A percentile compares a stretch with the other conserved stretches of the same genome.
phyloP scores from a whole-genome alignment of 2,329 filamentous ascomycete species.

The Chaetomium strumarium region DNA sequence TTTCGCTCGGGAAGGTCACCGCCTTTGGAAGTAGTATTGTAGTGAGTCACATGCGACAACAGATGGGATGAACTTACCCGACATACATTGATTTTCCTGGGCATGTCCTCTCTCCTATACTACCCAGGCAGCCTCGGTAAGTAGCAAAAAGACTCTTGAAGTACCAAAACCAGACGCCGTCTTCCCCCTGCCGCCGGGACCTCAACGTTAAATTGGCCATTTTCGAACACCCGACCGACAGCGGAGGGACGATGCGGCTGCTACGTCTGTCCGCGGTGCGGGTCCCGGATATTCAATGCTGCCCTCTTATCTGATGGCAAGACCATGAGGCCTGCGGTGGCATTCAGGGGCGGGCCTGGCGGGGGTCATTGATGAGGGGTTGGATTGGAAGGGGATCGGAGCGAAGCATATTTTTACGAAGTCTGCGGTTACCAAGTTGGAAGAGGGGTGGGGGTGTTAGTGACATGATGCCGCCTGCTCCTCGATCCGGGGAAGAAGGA shows the following conservation, averaged over 20 bases:
- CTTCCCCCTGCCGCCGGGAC: not conserved
- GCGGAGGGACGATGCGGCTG: constrained; percentile 2
- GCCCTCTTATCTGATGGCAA: not conserved
- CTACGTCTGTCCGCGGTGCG: not conserved
- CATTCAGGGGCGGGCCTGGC: not conserved
- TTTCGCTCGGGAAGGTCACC: too few relatives aligned
- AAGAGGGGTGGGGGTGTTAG: constrained; percentile 1
- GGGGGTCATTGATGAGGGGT: not conserved
- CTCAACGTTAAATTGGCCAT: not conserved
- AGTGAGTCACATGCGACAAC: too few relatives aligned
- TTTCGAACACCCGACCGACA: constrained; percentile 3
- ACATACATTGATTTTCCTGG: too few relatives aligned
- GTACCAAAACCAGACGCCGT: not conserved
- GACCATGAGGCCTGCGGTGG: not conserved
- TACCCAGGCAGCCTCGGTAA: too few relatives aligned
- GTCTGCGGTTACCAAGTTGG: not conserved
- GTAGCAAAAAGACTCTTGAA: too few relatives aligned
- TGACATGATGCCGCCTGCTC: not conserved
- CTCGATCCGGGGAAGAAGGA: not conserved
- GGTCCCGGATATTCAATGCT: not conserved
- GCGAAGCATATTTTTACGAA: not conserved
- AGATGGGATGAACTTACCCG: too few relatives aligned
- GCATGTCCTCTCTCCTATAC: too few relatives aligned
- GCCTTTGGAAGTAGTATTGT: too few relatives aligned
- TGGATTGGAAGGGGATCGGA: not conserved